These are phyloP conservation scores for Castanospermum australe DNA, from an alignment of 306 rosid genomes.

Conservation along the genomic window DNA sequence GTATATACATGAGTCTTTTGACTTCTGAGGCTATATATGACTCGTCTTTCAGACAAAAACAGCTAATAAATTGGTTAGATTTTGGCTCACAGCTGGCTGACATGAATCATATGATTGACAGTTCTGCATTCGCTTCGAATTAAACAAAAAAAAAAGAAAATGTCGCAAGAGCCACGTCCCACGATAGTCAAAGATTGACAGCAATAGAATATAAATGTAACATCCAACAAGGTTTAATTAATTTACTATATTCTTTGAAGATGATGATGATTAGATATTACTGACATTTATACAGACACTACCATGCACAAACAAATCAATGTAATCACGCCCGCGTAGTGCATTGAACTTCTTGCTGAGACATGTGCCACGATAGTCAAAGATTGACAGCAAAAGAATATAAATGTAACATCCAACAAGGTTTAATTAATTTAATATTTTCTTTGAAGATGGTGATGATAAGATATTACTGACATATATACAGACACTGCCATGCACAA, in stretches of 20 bases:
- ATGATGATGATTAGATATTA: not conserved
- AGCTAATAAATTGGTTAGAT: not conserved
- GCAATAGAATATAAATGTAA: not conserved
- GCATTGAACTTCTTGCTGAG: not conserved
- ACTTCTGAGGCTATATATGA: not conserved
- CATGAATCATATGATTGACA: conserved; percentile 19
- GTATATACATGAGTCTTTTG: conserved; percentile 3
- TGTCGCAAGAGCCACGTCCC: not conserved
- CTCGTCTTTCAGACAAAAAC: not conserved
- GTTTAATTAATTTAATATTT: not conserved
- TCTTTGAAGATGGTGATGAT: not conserved
- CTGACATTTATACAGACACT: not conserved
- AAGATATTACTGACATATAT: not conserved
- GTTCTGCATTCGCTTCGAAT: not conserved
- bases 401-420: not conserved
- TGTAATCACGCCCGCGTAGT: not conserved
- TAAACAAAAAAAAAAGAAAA: too few species aligned
- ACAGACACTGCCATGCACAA: conserved; percentile 12
- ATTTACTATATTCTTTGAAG: not conserved
- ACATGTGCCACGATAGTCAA: not conserved
- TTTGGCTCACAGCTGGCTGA: conserved; percentile 23
- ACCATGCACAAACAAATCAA: conserved; percentile 11
- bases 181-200: not conserved
- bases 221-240: conserved; percentile 1
- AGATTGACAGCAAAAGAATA: not conserved